Evolutionary conservation across 164 flowering plant genomes (phyloP).

Genomic region (Macadamia integrifolia): DNA sequence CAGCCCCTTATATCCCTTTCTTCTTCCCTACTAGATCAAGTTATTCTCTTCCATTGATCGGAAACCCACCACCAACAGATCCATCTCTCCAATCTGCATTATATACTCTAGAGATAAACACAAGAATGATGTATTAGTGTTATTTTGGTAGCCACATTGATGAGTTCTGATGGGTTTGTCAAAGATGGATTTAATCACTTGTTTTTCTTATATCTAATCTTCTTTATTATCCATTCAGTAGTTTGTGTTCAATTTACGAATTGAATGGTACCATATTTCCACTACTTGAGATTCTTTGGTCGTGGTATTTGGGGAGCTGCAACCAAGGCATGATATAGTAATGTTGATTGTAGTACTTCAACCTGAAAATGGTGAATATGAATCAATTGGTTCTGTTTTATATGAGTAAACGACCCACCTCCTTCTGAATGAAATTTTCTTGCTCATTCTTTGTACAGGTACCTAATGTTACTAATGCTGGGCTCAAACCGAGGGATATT

Average conservation of each 20-base stretch:
- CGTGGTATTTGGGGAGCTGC: not conserved
- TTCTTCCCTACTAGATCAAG: no score
- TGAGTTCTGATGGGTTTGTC: not conserved
- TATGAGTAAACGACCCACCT: not conserved
- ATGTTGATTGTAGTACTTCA: no score
- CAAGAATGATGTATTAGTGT: not conserved
- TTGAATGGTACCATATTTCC: not conserved
- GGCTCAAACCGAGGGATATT: slow-evolving; percentile 73
- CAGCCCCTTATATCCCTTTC: no score
- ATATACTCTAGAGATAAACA: not conserved
- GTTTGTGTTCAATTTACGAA: not conserved
- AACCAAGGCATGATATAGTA: no score
- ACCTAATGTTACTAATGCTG: slow-evolving; percentile 78
- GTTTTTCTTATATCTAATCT: not conserved
- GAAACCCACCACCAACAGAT: no score
- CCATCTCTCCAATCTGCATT: no score
- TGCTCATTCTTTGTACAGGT: slow-evolving; percentile 38
- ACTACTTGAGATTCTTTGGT: not conserved
- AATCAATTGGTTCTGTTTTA: not conserved
- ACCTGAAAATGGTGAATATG: not conserved
- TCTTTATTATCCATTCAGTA: not conserved
- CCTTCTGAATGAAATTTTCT: not conserved
- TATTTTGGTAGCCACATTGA: not conserved
- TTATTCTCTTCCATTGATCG: no score
- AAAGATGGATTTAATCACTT: no score